A percentile compares a stretch with the other conserved stretches of the same genome.
phyloP scores from a whole-genome alignment of 163 green algal species.

The Scenedesmus sp. region DNA sequence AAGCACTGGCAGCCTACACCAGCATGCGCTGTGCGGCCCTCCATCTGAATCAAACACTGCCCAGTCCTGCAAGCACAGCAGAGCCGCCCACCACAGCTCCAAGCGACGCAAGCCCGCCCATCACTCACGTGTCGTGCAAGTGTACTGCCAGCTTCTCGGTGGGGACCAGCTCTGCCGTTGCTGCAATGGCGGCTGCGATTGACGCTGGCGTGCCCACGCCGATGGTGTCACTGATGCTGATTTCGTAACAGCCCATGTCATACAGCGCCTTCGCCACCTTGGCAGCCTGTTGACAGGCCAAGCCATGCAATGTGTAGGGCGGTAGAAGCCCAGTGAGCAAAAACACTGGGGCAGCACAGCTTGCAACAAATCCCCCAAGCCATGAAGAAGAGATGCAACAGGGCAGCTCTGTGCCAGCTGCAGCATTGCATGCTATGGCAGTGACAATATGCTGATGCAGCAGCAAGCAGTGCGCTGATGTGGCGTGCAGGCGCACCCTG shows the following conservation, averaged over 20 bases:
- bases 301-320: neutral
- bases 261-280: slow-evolving; percentile 75
- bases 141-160: slow-evolving; percentile 76
- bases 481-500: neutral
- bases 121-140: slow-evolving; percentile 46
- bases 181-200: slow-evolving; percentile 80
- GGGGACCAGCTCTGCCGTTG: slow-evolving; percentile 64
- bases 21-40: neutral
- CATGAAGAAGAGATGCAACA: neutral
- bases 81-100: neutral
- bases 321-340: neutral
- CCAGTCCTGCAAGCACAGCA: neutral
- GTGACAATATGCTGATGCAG: neutral
- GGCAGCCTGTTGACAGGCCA: slow-evolving; percentile 59
- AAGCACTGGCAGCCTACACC: neutral
- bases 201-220: slow-evolving; percentile 82
- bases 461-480: neutral
- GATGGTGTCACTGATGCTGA: slow-evolving; percentile 91
- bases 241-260: slow-evolving; percentile 93
- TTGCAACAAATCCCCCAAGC: neutral
- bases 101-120: neutral
- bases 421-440: neutral
- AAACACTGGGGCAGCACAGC: neutral
- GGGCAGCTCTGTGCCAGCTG: neutral
- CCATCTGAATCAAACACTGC: too few relatives aligned